Base-by-base conservation (phyloP, 805 yeast species). In the Cephaloascus albidus region DNA sequence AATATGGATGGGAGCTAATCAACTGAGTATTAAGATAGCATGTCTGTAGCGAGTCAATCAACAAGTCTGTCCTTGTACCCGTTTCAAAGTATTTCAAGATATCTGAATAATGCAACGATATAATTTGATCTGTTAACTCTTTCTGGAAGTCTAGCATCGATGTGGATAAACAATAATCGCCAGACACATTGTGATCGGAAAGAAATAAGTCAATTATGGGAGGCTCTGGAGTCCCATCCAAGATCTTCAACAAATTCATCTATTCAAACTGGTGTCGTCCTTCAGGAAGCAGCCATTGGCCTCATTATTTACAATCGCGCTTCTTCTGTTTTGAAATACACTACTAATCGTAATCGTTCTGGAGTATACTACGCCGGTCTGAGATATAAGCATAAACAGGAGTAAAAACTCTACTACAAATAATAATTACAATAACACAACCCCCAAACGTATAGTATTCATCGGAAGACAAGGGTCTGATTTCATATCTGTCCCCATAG, bases 91-190 rank as follows among this genome's bases (percentile, higher is more conserved):
- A 89, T 58, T 87, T 81, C 49, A 90, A 65, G 42, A 90, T 87
- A 54, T 89, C 97, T 27, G 90, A 78, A 55, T 89, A 90, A 59
- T 90, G 97, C 33, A 88, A 65, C 2, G 95, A 85, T 10, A 90
- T 85, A 23, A 93, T 88, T 54, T 88, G 96, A 57, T 90, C 95
- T 10, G 89, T 85, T 38, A 90, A 68, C 51, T 88, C 93, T 51
- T 80, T 82, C 55, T 90, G 97, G 48, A 85, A 85, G 45, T 83
- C 86, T 39, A 81, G 76, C 78, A 88, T 76, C 3, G 95, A 89
- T 4, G 90, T 81, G 1, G 94, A 84, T 20, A 88, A 63, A 55
- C 78, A 74, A 55, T 85, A 87, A 45, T 83, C 94, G 10, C 87
- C 71, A 10, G 71, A 63, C 3, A 49, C 51, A 43, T 70, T 69